Percentiles rank a stretch among this genome's conserved stretches.
Evolutionary conservation across 768 basidiomycete species (phyloP).

Genomic region (Mycena crocata): DNA sequence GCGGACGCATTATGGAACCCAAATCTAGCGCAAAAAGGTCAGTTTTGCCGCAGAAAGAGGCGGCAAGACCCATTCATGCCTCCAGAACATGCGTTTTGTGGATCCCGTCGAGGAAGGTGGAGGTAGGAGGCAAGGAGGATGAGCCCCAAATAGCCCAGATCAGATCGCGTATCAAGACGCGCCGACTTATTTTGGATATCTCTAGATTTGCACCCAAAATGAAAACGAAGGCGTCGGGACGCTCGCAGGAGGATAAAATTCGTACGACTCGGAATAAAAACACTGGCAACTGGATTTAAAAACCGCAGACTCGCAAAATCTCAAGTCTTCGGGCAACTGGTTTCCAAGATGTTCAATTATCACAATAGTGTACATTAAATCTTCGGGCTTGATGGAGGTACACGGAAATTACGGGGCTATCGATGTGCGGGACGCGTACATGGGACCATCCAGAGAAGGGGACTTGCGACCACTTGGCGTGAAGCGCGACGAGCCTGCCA

Average conservation of each 20-base stretch:
- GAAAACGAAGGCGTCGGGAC: too few relatives aligned
- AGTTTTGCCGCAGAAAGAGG: constrained; percentile 36
- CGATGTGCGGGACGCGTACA: not conserved
- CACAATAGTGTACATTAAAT: constrained; percentile 4
- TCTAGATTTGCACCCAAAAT: too few relatives aligned
- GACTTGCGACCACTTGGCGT: not conserved
- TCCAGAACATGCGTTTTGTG: constrained; percentile 60
- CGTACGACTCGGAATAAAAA: too few relatives aligned
- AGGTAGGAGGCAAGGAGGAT: constrained; percentile 15
- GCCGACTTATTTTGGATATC: constrained; percentile 3
- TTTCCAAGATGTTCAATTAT: too few relatives aligned
- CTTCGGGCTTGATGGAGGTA: too few relatives aligned
- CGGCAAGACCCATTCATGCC: constrained; percentile 47
- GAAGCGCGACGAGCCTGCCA: constrained; percentile 15
- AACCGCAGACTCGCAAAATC: too few relatives aligned
- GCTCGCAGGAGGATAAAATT: too few relatives aligned
- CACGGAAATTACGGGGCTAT: constrained; percentile 1
- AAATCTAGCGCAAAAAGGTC: constrained; percentile 69
- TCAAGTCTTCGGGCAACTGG: too few relatives aligned
- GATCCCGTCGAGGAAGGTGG: constrained; percentile 14
- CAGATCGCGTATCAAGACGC: constrained; percentile 21
- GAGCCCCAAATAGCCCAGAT: constrained; percentile 6
- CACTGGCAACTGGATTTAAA: too few relatives aligned
- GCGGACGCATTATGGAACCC: constrained; percentile 90
- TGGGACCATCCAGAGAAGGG: not conserved